Base-by-base conservation (phyloP, 208 protist genomes). In the Leptomonas seymouri region DNA sequence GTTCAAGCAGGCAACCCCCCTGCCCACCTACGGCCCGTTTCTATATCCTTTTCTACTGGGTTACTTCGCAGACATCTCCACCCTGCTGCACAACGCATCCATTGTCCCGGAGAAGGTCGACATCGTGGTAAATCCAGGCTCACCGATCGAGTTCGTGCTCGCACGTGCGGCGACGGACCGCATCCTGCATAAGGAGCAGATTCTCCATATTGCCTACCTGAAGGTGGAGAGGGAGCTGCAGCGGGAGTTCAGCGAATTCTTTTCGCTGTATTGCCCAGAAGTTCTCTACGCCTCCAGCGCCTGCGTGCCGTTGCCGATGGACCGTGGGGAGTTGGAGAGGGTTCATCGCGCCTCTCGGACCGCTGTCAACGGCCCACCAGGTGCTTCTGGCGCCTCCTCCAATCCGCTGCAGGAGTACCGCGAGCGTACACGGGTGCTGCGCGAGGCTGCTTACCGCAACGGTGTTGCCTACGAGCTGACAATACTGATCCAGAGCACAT, bases 41-140 rank as follows among this genome's bases (percentile, higher is more conserved):
- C 28, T 89, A 5, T 72, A 70, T 14, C 81, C 88, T 3, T 94
- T 89, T 55, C 87, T 93, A 64, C 64, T 94, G 23, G 91, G 91
- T 23, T 96, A 96, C 77, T 96, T 94, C 46, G 91, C 89, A 15
- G 91, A 96, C 59, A 68, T 92, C 45, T 70, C 91, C 30, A 96
- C 91, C n/a, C 67, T 96, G 28, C 75, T 96, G 62, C 89, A 94
- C 75, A 96, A 96, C 71, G 85, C 88, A 7, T 81, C 89, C 45
- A 93, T 96, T 55, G 85, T 92, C 12, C 89, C 91, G 20, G 80
- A 89, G 53, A 90, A 87, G 71, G 91, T 94, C 3, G 91, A 96
- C 56, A 84, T 96, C 50, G 78, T 96, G 12, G 68, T 96, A 20
- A 96, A 96, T 61, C 91, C 91, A 18, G 50, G 59, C 28, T 94